phyloP scores from a whole-genome alignment of 148 eudicot genomes.

The Silene uniflora region DNA sequence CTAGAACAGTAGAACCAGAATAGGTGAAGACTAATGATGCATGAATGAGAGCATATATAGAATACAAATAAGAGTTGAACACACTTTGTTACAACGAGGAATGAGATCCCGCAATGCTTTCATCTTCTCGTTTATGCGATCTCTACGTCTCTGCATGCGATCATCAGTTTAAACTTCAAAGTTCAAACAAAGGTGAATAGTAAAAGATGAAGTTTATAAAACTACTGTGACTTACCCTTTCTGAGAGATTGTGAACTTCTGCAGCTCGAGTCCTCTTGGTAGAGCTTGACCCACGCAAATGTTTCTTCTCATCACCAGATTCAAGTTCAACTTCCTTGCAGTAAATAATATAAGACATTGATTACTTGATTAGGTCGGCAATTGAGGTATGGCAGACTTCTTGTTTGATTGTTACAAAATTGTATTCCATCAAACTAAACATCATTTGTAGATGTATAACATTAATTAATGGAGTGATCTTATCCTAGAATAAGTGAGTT shows the following conservation, averaged over 20 bases:
- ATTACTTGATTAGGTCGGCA: neutral
- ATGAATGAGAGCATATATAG: neutral
- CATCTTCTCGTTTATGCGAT: slow-evolving; percentile 86
- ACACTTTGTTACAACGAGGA: slow-evolving; percentile 80
- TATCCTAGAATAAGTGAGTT: too few relatives aligned
- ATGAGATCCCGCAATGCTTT: slow-evolving; percentile 80
- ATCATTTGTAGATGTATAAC: too few relatives aligned
- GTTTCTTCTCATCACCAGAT: slow-evolving; percentile 48
- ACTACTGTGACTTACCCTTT: slow-evolving; percentile 45
- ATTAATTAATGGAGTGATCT: too few relatives aligned
- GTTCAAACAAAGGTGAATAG: neutral
- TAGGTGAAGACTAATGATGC: neutral
- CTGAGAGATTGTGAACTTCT: slow-evolving; percentile 90
- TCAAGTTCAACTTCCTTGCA: slow-evolving; percentile 58
- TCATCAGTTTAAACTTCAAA: slow-evolving; percentile 7
- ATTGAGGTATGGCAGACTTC: too few relatives aligned
- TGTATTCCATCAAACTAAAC: too few relatives aligned
- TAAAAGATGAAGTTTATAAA: neutral
- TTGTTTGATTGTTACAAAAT: too few relatives aligned
- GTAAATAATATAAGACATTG: neutral
- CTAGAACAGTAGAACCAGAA: neutral
- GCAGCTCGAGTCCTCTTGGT: slow-evolving; percentile 88
- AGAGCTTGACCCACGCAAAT: slow-evolving; percentile 44
- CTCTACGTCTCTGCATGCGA: slow-evolving; percentile 67
- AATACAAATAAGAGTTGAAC: neutral